Percentiles rank a stretch among this genome's conserved stretches.
These are phyloP conservation scores for Pseudocercospora pini-densiflorae DNA, from an alignment of 2,329 filamentous ascomycete genomes.

Conservation along the genomic window DNA sequence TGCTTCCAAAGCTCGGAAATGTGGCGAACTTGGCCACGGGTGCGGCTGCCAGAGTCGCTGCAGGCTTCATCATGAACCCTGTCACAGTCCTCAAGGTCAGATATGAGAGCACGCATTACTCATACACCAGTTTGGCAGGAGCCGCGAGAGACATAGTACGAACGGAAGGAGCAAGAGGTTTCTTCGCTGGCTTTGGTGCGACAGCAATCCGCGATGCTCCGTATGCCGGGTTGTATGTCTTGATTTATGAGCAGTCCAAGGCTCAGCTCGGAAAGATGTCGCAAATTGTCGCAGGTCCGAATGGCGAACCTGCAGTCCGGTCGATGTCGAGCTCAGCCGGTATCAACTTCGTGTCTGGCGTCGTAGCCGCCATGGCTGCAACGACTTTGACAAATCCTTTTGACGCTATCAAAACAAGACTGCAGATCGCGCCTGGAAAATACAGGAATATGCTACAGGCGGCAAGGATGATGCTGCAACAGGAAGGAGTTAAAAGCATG, in stretches of 20 bases:
- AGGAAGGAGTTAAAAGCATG: slow-evolving; percentile 79
- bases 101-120: slow-evolving; percentile 87
- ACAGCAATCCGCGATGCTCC: slow-evolving; percentile 94
- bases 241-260: slow-evolving; percentile 90
- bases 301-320: slow-evolving; percentile 19
- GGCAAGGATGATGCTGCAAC: slow-evolving; percentile 73
- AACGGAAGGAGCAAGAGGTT: slow-evolving; percentile 76
- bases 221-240: slow-evolving; percentile 91
- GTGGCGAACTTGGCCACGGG: slow-evolving; percentile 85
- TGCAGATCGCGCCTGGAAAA: slow-evolving; percentile 82
- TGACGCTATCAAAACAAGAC: slow-evolving; percentile 91
- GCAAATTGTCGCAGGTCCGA: slow-evolving; percentile 29
- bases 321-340: slow-evolving; percentile 56
- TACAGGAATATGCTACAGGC: slow-evolving; percentile 86
- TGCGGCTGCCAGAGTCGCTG: slow-evolving; percentile 79
- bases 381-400: slow-evolving; percentile 95
- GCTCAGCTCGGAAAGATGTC: slow-evolving; percentile 55
- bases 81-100: slow-evolving; percentile 96
- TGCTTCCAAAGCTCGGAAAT: slow-evolving; percentile 80
- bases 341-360: slow-evolving; percentile 85
- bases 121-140: slow-evolving; percentile 74
- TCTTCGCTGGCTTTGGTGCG: slow-evolving; percentile 92
- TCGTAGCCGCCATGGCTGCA: slow-evolving; percentile 78
- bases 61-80: slow-evolving; percentile 92
- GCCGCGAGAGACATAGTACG: slow-evolving; percentile 76